phyloP scores from a whole-genome alignment of 23 red algal genomes.

The Cyanidiococcus yangmingshanensis region DNA sequence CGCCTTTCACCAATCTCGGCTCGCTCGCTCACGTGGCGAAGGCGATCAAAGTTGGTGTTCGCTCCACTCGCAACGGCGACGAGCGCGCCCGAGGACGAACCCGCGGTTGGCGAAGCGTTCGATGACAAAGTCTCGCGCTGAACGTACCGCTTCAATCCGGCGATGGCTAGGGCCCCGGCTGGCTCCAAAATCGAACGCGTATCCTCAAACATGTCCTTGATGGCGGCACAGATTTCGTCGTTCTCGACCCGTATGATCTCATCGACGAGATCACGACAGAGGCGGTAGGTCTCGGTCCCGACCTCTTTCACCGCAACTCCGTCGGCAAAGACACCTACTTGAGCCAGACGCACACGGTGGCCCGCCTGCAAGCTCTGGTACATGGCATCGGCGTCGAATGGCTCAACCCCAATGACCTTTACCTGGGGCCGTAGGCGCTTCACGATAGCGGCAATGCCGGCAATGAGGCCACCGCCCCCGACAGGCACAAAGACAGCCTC shows the following conservation, averaged over 20 bases:
- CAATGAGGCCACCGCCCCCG: slow-evolving; percentile 95
- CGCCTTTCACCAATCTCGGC: slow-evolving; percentile 88
- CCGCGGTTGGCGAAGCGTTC: neutral
- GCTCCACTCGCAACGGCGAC: slow-evolving; percentile 74
- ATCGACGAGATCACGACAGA: slow-evolving; percentile 71
- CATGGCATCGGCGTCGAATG: slow-evolving; percentile 81
- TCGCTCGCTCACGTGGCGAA: slow-evolving; percentile 79
- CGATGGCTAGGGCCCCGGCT: slow-evolving; percentile 77
- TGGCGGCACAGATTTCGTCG: slow-evolving; percentile 96
- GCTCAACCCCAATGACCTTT: slow-evolving; percentile 73
- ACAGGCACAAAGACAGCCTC: slow-evolving; percentile 90
- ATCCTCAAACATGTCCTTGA: slow-evolving; percentile 99
- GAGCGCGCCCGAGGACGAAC: slow-evolving; percentile 21
- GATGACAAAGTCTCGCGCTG: neutral
- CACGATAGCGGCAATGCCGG: slow-evolving; percentile 65
- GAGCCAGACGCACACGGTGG: slow-evolving; percentile 44
- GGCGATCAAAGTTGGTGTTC: slow-evolving; percentile 95
- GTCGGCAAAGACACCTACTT: slow-evolving; percentile 81
- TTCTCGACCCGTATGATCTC: slow-evolving; percentile 73
- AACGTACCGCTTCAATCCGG: slow-evolving; percentile 68
- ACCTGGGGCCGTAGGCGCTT: slow-evolving; percentile 75
- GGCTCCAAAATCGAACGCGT: slow-evolving; percentile 92
- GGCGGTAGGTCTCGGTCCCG: slow-evolving; percentile 71
- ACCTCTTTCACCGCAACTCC: slow-evolving; percentile 88
- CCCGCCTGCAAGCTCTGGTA: slow-evolving; percentile 50